Base-by-base conservation (phyloP, 1,139 yeast species). In the Yamadazyma epiphylla region DNA sequence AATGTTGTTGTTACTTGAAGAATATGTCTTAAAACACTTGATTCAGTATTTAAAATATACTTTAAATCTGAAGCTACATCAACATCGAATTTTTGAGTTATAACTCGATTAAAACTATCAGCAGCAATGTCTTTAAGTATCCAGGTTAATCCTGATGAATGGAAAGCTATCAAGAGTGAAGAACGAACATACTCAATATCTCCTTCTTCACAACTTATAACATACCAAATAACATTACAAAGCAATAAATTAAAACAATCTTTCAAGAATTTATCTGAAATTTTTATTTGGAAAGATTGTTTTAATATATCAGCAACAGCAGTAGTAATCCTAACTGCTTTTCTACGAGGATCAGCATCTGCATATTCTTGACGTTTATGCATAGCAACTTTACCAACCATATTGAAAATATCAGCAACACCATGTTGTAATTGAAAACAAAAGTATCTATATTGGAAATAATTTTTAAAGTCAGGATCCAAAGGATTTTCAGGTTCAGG, bases 381-480 rank as follows among this genome's bases (percentile, higher is more conserved):
- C 58, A 65, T 57, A 25, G 64, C 55, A 9, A 72, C 54, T 20
- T 70, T 54, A 2, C 68, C 66, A 10, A 72, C 39, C 11, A 70
- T 51, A 14, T 60, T 52, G 27, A 70, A 60, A 4, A 68, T 41
- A 27, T 60, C 59, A 5, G 73, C 55, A 3, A 74, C 54, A 43
- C 74, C 67, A 4, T 74, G 67, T 37, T 74, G 81, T 19, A 77
- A 53, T 27, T 73, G 66, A 33, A 70, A 66, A 27, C 65, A 54
- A 25, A 78, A 59, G 35, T 64, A 64, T 33, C 87, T 65, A 13
- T 79, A 49, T 40, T 79, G 78, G 2, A 74, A 53, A 0, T 81
- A 57, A 43, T 82, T 83, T 43, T 81, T 82, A 54, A 64, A 77
- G 38, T 73, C 71, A 1, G 81, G 73, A 26, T 70, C 65, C 4